phyloP scores from a whole-genome alignment of 129 eudicot species.

The Flaveria robusta region DNA sequence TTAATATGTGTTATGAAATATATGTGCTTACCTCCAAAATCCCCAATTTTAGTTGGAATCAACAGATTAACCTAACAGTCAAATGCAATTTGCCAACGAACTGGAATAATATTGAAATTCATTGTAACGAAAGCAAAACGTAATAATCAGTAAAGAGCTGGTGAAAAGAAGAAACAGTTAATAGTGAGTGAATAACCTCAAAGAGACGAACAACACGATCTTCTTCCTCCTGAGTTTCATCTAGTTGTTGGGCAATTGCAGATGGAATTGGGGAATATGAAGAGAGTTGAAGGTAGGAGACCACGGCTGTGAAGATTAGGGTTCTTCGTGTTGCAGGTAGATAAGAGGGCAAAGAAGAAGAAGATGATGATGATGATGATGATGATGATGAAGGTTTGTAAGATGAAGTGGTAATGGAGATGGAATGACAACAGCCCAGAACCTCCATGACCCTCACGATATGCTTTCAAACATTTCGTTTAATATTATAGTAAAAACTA shows the following conservation, averaged over 20 bases:
- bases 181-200: slow-evolving; percentile 44
- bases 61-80: background rate
- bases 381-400: slow-evolving; percentile 21
- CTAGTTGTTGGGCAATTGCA: slow-evolving; percentile 62
- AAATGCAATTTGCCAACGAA: slow-evolving; percentile 1
- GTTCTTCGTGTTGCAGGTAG: slow-evolving; percentile 51
- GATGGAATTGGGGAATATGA: slow-evolving; percentile 32
- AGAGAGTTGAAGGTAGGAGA: slow-evolving; percentile 38
- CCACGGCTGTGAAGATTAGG: slow-evolving; percentile 44
- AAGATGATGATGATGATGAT: slow-evolving; percentile 26
- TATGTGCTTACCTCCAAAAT: background rate
- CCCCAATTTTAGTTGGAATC: background rate
- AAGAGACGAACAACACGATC: slow-evolving; percentile 68
- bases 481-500: no score
- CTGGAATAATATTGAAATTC: background rate
- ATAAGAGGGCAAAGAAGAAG: slow-evolving; percentile 11
- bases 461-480: background rate
- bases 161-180: background rate
- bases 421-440: slow-evolving; percentile 37
- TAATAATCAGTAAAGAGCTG: background rate
- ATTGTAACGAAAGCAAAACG: background rate
- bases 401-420: slow-evolving; percentile 35
- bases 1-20: background rate
- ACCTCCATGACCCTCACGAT: slow-evolving; percentile 37
- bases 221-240: slow-evolving; percentile 62